A percentile compares a stretch with the other conserved stretches of the same genome.
Evolutionary conservation across 768 basidiomycete genomes (phyloP).

Genomic region (Kwoniella bestiolae): DNA sequence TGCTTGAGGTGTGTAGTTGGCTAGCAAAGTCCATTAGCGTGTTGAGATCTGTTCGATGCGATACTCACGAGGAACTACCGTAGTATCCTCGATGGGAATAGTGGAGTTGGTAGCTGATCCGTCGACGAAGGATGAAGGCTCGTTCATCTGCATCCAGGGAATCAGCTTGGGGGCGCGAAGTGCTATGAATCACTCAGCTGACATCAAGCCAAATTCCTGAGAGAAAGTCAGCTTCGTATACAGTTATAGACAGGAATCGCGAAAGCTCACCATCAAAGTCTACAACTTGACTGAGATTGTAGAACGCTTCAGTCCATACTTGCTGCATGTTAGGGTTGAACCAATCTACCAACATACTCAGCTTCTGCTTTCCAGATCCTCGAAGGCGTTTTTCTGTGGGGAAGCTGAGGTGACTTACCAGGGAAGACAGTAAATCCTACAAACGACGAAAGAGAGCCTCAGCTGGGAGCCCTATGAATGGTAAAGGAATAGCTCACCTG

Average conservation of each 20-base stretch:
- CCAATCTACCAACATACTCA: constrained; percentile 60
- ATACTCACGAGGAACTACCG: constrained; percentile 16
- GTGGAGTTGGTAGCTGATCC: constrained; percentile 55
- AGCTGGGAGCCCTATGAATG: neutral
- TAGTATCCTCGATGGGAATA: constrained; percentile 14
- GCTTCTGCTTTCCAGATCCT: neutral
- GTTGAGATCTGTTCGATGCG: no score
- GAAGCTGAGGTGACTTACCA: constrained; percentile 65
- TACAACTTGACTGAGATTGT: constrained; percentile 58
- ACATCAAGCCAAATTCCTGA: constrained; percentile 64
- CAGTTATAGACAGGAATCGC: neutral
- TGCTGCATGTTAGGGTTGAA: constrained; percentile 59
- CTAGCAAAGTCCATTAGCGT: neutral
- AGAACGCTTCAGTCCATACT: constrained; percentile 69
- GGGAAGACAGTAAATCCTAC: constrained; percentile 64
- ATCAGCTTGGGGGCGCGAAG: neutral
- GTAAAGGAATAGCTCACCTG: constrained; percentile 26
- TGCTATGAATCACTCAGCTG: neutral
- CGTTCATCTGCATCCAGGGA: constrained; percentile 65
- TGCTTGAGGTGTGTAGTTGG: constrained; percentile 16
- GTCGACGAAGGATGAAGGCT: constrained; percentile 68
- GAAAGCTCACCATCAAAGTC: constrained; percentile 62
- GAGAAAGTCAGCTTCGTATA: neutral
- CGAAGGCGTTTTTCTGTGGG: no score
- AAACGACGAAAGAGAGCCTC: no score